A percentile compares a stretch with the other conserved stretches of the same genome.
These are phyloP conservation scores for Selenicereus undatus DNA, from an alignment of 148 eudicot genomes.

Conservation along the genomic window DNA sequence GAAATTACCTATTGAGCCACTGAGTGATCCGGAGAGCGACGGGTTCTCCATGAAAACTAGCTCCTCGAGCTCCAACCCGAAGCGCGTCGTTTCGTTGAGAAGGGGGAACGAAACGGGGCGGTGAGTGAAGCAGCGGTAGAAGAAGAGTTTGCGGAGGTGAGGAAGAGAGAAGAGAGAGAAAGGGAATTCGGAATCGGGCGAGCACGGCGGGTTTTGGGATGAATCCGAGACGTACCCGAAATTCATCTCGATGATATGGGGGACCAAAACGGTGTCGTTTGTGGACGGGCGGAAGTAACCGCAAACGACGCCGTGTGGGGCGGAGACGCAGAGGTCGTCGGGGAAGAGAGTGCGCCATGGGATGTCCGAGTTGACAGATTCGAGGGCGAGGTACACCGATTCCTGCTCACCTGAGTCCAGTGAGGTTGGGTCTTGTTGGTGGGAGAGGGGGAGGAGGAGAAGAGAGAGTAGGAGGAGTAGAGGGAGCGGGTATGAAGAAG, in stretches of 20 bases:
- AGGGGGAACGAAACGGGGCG: conserved; percentile 32
- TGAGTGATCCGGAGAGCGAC: conserved; percentile 42
- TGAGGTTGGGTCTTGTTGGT: conserved; percentile 27
- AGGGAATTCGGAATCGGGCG: conserved; percentile 40
- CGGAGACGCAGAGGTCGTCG: conserved; percentile 68
- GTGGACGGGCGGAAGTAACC: conserved; percentile 31
- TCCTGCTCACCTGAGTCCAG: conserved; percentile 58
- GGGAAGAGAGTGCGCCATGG: conserved; percentile 69
- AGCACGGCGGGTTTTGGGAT: conserved; percentile 66
- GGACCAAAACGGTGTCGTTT: conserved; percentile 6
- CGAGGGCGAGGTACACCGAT: conserved; percentile 56
- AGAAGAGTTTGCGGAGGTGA: conserved; percentile 63
- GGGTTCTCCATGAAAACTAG: conserved; percentile 67
- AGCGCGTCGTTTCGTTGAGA: background rate
- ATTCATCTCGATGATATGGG: conserved; percentile 55
- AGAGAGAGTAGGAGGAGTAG: conserved; percentile 1
- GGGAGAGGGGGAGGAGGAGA: conserved; percentile 20
- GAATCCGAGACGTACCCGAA: conserved; percentile 72
- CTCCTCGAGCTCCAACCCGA: conserved; percentile 49
- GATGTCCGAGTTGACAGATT: conserved; percentile 52
- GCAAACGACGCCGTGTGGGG: conserved; percentile 86
- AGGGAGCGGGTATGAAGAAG: background rate
- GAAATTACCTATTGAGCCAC: conserved; percentile 31
- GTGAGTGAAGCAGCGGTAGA: conserved; percentile 66
- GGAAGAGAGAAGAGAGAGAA: conserved; percentile 33